These are phyloP conservation scores for Termitomyces sp. DNA, from an alignment of 768 basidiomycete species.

Conservation along the genomic window DNA sequence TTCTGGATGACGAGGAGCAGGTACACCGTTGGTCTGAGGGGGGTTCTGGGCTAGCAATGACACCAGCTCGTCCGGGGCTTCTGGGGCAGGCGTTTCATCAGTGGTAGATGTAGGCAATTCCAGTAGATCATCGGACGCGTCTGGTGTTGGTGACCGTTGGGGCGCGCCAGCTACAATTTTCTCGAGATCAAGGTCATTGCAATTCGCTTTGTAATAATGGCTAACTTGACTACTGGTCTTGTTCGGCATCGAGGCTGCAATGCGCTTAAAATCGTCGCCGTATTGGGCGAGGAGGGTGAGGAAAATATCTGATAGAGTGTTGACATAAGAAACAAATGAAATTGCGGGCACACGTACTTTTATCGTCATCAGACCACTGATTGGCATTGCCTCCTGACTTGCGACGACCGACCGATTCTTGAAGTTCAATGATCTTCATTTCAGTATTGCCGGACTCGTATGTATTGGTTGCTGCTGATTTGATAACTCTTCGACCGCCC, in stretches of 20 bases:
- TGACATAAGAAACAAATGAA: neutral
- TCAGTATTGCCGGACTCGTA: constrained; percentile 28
- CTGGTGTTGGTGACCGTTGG: constrained; percentile 34
- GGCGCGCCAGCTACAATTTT: constrained; percentile 34
- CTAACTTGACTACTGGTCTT: constrained; percentile 57
- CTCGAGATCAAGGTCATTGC: constrained; percentile 33
- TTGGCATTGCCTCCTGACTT: constrained; percentile 6
- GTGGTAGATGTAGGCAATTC: constrained; percentile 17
- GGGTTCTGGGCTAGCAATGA: constrained; percentile 13
- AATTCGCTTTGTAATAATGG: constrained; percentile 43
- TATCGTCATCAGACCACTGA: constrained; percentile 66
- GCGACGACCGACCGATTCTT: constrained; percentile 21
- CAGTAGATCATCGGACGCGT: constrained; percentile 14
- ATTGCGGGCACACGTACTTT: constrained; percentile 33
- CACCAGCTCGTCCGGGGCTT: constrained; percentile 14
- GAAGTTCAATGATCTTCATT: constrained; percentile 19
- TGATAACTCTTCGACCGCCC: constrained; percentile 32
- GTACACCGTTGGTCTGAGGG: neutral
- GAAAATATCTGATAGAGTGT: constrained; percentile 37
- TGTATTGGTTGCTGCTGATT: constrained; percentile 33
- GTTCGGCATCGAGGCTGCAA: constrained; percentile 61
- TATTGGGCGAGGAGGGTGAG: constrained; percentile 51
- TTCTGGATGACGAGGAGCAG: constrained; percentile 1
- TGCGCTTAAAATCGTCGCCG: constrained; percentile 64
- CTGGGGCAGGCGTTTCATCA: constrained; percentile 13